Evolutionary conservation across 306 rosid species (phyloP).

Genomic region (Gastrolobium bilobum): DNA sequence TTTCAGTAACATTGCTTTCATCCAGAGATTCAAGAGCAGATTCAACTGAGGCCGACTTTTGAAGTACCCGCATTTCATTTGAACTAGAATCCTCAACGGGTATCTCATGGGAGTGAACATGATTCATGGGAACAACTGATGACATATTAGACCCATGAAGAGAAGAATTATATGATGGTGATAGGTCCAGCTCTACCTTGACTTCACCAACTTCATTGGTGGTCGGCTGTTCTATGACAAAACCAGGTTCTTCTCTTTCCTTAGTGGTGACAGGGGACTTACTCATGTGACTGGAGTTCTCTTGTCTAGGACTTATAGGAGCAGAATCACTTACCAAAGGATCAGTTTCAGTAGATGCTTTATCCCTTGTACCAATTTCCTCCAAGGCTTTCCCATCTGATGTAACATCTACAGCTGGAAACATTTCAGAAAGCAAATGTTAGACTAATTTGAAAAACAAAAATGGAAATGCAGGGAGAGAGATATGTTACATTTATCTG

Average conservation of each 20-base stretch:
- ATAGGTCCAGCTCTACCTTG: constrained; percentile 53
- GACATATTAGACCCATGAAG: constrained; percentile 46
- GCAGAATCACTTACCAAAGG: constrained; percentile 42
- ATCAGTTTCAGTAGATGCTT: constrained; percentile 47
- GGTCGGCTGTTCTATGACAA: constrained; percentile 46
- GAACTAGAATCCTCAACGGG: constrained; percentile 49
- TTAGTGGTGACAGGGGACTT: constrained; percentile 35
- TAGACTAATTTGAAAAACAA: constrained; percentile 3
- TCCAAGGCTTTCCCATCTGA: constrained; percentile 44
- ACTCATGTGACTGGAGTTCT: constrained; percentile 38
- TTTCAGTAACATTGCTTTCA: constrained; percentile 63
- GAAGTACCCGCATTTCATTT: constrained; percentile 48
- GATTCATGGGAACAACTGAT: constrained; percentile 40
- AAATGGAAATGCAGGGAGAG: constrained; percentile 16
- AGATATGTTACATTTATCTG: constrained; percentile 55
- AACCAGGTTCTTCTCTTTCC: constrained; percentile 53
- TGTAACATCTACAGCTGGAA: constrained; percentile 55
- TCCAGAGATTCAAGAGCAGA: constrained; percentile 71
- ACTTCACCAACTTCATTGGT: constrained; percentile 48
- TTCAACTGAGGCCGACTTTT: constrained; percentile 59
- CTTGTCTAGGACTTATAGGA: constrained; percentile 46
- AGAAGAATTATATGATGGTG: constrained; percentile 42
- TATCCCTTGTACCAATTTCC: constrained; percentile 42
- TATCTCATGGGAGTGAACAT: constrained; percentile 47
- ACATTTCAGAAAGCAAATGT: constrained; percentile 48